These are phyloP conservation scores for Teratosphaeria viscida DNA, from an alignment of 2,329 filamentous ascomycete genomes.

Conservation along the genomic window DNA sequence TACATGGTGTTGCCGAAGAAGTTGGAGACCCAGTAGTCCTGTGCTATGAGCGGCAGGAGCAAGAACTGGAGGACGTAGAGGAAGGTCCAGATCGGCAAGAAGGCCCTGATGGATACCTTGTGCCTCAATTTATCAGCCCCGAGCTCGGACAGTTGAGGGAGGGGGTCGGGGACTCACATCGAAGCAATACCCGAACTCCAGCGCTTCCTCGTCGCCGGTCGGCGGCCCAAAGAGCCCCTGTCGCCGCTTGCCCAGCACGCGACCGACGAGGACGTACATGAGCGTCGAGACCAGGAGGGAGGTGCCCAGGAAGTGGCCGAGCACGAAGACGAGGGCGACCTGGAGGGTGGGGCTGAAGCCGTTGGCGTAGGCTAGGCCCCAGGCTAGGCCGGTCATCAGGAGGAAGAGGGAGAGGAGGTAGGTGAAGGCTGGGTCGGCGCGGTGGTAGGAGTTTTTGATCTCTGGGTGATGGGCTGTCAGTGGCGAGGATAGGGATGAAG, in stretches of 20 bases:
- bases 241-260: conserved; percentile 47
- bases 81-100: conserved; percentile 57
- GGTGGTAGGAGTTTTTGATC: conserved; percentile 61
- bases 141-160: neutral
- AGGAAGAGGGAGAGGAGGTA: conserved; percentile 59
- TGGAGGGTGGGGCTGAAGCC: conserved; percentile 33
- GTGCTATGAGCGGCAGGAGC: conserved; percentile 50
- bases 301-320: conserved; percentile 51
- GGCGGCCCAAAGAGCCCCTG: conserved; percentile 50
- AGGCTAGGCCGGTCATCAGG: conserved; percentile 41
- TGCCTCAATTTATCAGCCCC: neutral
- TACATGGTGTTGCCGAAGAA: conserved; percentile 58
- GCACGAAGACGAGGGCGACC: conserved; percentile 39
- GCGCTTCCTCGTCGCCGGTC: conserved; percentile 40
- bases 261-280: conserved; percentile 55
- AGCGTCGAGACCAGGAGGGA: conserved; percentile 50
- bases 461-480: conserved; percentile 23
- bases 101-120: conserved; percentile 53
- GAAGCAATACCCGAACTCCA: conserved; percentile 64
- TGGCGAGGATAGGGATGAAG: neutral
- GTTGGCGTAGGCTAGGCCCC: conserved; percentile 48
- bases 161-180: conserved; percentile 40
- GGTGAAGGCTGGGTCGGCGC: conserved; percentile 58
- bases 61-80: conserved; percentile 58
- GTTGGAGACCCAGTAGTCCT: conserved; percentile 45